These are phyloP conservation scores for Pseudogymnoascus sp. DNA, from an alignment of 2,329 filamentous ascomycete species.

Conservation along the genomic window DNA sequence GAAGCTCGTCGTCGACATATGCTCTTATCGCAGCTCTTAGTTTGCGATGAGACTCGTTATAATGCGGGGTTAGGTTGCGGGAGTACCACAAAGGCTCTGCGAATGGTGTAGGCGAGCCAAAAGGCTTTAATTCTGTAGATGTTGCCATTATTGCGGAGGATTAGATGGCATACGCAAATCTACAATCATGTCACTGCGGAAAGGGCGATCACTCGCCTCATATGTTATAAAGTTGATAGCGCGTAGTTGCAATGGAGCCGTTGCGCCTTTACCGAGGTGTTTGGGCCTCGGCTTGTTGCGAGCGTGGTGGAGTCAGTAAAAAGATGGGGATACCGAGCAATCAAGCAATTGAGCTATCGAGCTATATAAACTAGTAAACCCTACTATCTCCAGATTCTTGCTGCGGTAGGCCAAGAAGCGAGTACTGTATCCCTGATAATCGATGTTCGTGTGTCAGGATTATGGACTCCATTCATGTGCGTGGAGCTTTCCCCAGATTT, in stretches of 20 bases:
- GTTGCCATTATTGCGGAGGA: neutral
- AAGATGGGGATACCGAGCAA: neutral
- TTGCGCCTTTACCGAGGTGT: neutral
- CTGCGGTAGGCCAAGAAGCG: neutral
- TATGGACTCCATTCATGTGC: neutral
- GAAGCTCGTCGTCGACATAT: constrained; percentile 53
- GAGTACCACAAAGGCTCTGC: constrained; percentile 31
- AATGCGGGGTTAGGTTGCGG: constrained; percentile 44
- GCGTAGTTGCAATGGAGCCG: neutral
- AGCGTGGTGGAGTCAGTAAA: neutral
- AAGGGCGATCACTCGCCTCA: neutral
- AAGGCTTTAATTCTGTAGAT: constrained; percentile 13
- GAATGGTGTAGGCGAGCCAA: constrained; percentile 26
- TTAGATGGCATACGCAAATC: neutral
- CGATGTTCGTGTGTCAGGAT: neutral
- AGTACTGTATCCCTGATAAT: neutral
- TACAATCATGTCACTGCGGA: neutral
- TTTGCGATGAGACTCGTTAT: constrained; percentile 54
- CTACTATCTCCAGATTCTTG: neutral
- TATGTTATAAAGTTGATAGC: constrained; percentile 8
- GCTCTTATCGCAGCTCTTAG: constrained; percentile 50
- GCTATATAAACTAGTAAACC: constrained; percentile 6
- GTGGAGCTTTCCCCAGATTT: constrained; percentile 8
- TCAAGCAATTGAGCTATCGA: neutral
- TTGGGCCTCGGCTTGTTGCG: constrained; percentile 3